Base-by-base conservation (phyloP, 1,139 yeast species). In the Meyerozyma sp. region DNA sequence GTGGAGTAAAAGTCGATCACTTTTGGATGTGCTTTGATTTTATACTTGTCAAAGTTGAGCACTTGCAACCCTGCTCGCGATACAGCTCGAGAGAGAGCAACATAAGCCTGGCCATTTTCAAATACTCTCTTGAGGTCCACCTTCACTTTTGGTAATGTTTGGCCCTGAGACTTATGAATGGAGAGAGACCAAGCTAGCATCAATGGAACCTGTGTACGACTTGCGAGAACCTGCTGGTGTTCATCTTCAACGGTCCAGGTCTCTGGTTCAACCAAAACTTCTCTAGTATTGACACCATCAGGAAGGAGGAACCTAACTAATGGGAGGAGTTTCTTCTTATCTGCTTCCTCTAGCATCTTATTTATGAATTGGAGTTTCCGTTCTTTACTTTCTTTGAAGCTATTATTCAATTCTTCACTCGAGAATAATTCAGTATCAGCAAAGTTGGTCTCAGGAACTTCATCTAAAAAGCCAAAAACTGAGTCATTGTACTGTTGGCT, bases 81-180 rank as follows among this genome's bases (percentile, higher is more conserved):
- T 0, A 82, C 85, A 1, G 96, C 97, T 59, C 97, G 75, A 1
- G 95, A 85, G 32, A 91, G 68, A 0, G 97, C 97, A 27, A 91
- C 97, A 60, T 93, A 93, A 0, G 96, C 95, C 61, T 93, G 98
- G 18, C 58, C 58, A 28, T 81, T 84, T 58, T 91, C 98, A 63
- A 93, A 93, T 0, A 86, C 82, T 46, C 74, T 71, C 32, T 75
- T 70, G 48, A 93, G 70, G 61, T 94, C 96, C 5, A 93, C 96
- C 53, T 79, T 79, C 2, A 89, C 96, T 51, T 79, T 77, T 3
- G 85, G 84, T 41, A 93, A 66, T 0, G 98, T 91, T 61, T 94
- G 98, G 2, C 98, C 98, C 60, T 93, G 98, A 0, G 97, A 84
- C 63, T 93, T 93, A 61, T 93, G 99, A 41, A 93, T 91, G 0